These are phyloP conservation scores for Wickerhamiella australiensis DNA, from an alignment of 805 yeast species.

Conservation along the genomic window DNA sequence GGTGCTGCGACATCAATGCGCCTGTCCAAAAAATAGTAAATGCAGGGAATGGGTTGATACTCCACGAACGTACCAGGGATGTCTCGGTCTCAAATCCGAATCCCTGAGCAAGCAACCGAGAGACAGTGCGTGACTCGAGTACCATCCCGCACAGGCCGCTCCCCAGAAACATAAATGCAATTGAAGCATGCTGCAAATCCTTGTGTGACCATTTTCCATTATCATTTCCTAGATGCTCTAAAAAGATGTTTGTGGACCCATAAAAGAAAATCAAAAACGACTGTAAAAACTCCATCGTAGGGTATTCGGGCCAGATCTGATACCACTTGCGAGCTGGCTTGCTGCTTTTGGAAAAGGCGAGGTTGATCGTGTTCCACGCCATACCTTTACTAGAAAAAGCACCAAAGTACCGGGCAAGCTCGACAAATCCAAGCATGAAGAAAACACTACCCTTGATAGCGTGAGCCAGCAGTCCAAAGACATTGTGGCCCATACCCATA, in stretches of 20 bases:
- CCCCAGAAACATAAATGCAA: slow-evolving; percentile 85
- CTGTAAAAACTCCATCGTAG: slow-evolving; percentile 81
- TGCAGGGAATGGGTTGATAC: slow-evolving; percentile 91
- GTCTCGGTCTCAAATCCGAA: slow-evolving; percentile 14
- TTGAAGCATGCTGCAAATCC: slow-evolving; percentile 80
- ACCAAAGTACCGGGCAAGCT: slow-evolving; percentile 83
- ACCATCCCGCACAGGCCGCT: slow-evolving; percentile 85
- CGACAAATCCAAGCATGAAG: slow-evolving; percentile 56
- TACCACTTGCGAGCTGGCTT: slow-evolving; percentile 13
- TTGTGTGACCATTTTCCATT: slow-evolving; percentile 84
- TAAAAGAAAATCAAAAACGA: slow-evolving; percentile 69
- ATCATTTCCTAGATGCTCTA: slow-evolving; percentile 72
- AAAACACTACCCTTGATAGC: slow-evolving; percentile 94
- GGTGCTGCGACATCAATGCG: slow-evolving; percentile 85
- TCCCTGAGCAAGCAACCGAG: slow-evolving; percentile 20
- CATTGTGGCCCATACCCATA: slow-evolving; percentile 52
- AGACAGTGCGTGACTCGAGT: slow-evolving; percentile 42
- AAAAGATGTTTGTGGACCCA: slow-evolving; percentile 77
- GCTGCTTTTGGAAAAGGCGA: slow-evolving; percentile 2
- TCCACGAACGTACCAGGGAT: slow-evolving; percentile 32
- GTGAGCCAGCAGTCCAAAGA: slow-evolving; percentile 83
- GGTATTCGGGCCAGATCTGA: slow-evolving; percentile 29
- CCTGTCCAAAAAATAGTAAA: slow-evolving; percentile 96
- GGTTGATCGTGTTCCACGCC: slow-evolving; percentile 63
- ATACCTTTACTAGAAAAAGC: slow-evolving; percentile 63